Base-by-base conservation (phyloP, 305 asterid species). In the Nicotiana rustica region DNA sequence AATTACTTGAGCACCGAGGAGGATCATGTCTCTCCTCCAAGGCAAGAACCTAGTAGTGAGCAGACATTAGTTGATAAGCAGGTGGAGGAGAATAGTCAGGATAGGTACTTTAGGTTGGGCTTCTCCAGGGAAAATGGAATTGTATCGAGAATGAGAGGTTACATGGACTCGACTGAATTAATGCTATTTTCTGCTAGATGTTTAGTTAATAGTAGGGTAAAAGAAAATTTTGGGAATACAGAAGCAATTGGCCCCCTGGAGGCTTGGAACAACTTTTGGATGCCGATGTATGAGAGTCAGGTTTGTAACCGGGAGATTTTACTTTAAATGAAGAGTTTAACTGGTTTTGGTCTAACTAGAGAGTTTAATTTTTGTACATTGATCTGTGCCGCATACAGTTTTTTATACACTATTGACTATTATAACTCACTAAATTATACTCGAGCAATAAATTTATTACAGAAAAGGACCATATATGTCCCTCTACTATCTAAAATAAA, bases 131-230 rank as follows among this genome's bases (percentile, higher is more conserved):
- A 85, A 62, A 91, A 89, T 79, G 95, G 96, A 66, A 85, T 91
- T 17, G 86, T 82, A 25, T 91, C 98, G 31, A 92, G 95, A 84
- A 85, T 92, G 41, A 86, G 89, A 49, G 88, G 92, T 49, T 93
- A 86, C 84, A 84, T 89, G 94, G 93, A 82, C 55, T 83, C 91
- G 0, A 87, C 93, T 0, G 97, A 94, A 17, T 68, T 89, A 18
- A 88, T 89, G 85, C 90, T 92, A 66, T 92, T 95, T 69, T 92
- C 98, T 6, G 97, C 99, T 57, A 89, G 97, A 91, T 92, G 90
- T 78, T 86, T 93, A 76, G 87, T 89, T 75, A 89, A 85, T 81
- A 47, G 36, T 35, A 79, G 86, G 47, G 85, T 60, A 47, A 81
- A 85, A 3, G 88, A 85, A 78, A 69, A 80, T 80, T 60, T 85